A percentile compares a stretch with the other conserved stretches of the same genome.
Evolutionary conservation across 208 protist genomes (phyloP).

Genomic region (Crithidia sp.): DNA sequence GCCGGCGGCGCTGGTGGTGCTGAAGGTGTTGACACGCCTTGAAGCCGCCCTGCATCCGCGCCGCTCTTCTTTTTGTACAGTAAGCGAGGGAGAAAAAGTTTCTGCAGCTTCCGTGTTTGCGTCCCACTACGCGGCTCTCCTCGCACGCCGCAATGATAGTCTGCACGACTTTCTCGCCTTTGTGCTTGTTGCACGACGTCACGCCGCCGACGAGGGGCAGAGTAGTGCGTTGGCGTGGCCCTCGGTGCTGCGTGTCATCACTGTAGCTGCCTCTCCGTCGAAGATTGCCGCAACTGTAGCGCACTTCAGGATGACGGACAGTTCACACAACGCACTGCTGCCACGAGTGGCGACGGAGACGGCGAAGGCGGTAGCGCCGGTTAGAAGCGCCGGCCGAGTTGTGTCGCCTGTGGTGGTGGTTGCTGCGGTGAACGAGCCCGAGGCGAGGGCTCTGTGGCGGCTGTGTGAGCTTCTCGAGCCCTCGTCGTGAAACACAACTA

Average conservation of each 20-base stretch:
- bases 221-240: not conserved
- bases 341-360: not conserved
- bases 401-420: not conserved
- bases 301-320: no score
- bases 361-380: not conserved
- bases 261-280: not conserved
- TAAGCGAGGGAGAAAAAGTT: not conserved
- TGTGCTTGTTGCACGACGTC: slow-evolving; percentile 14
- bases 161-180: slow-evolving; percentile 20
- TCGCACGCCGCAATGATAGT: not conserved
- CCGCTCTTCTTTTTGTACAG: not conserved
- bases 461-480: not conserved
- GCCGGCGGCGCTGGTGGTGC: slow-evolving; percentile 4
- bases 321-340: no score
- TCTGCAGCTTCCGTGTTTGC: slow-evolving; percentile 2
- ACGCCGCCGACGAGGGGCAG: not conserved
- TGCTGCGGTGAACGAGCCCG: not conserved
- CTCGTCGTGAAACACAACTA: no score
- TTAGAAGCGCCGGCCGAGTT: not conserved
- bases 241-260: not conserved
- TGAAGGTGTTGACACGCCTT: not conserved
- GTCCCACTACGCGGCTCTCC: slow-evolving; percentile 3
- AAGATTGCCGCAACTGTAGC: slow-evolving; percentile 2
- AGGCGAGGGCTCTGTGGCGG: not conserved
- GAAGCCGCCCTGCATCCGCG: not conserved